phyloP scores from a whole-genome alignment of 2,329 filamentous ascomycete species.

The Clarireedia homoeocarpa region DNA sequence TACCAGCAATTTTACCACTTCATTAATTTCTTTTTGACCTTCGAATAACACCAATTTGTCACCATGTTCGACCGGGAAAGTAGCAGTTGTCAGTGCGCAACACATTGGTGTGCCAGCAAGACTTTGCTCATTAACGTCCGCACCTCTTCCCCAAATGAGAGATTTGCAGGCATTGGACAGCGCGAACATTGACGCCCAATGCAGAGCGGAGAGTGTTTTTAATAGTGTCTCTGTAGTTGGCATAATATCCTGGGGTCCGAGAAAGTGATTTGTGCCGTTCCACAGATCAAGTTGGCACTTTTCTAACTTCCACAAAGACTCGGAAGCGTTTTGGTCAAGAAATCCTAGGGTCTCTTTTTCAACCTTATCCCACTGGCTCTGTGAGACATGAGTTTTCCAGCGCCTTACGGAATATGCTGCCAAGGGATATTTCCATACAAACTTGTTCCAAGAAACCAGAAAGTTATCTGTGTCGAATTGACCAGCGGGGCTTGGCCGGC shows the following conservation, averaged over 20 bases:
- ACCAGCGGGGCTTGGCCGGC: background rate
- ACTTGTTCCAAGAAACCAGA: background rate
- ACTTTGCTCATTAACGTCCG: background rate
- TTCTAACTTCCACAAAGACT: no score
- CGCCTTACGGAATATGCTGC: background rate
- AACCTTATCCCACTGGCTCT: background rate
- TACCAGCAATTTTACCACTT: background rate
- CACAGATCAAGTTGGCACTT: no score
- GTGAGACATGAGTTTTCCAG: accelerated
- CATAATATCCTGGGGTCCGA: background rate
- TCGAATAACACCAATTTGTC: no score
- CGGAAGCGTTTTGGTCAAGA: background rate
- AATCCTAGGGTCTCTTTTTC: background rate
- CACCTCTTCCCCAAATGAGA: background rate
- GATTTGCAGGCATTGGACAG: background rate
- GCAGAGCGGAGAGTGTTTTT: background rate
- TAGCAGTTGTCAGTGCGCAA: background rate
- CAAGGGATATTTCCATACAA: background rate
- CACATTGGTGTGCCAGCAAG: background rate
- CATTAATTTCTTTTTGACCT: background rate
- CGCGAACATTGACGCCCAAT: background rate
- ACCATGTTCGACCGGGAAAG: background rate
- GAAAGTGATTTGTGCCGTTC: no score
- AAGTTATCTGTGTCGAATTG: background rate
- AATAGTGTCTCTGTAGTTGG: background rate